Base-by-base conservation (phyloP, 1,284 basidiomycete genomes). In the Mycosarcoma mackinlayi region DNA sequence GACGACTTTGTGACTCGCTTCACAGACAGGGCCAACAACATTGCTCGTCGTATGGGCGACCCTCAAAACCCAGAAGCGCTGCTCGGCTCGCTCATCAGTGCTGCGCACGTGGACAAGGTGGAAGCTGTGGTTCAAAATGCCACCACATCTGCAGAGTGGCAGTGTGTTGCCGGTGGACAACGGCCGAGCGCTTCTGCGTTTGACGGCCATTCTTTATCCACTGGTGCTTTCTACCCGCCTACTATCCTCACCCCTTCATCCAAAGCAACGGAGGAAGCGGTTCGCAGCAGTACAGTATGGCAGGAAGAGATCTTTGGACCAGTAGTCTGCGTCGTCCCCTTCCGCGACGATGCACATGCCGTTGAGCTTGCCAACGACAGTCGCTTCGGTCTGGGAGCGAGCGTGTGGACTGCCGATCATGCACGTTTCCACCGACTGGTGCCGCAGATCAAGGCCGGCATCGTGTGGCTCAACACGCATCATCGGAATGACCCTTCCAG, bases 401-500 rank as follows among this genome's bases (percentile, higher is more conserved):
- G 89, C 8, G 86, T 93, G 35, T 93, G 91, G 91, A 92, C 91
- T 2, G 84, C 85, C 33, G 85, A 91, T 44, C 58, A 52, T 18
- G 41, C 63, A 1, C 57, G 63, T 3, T 53, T 51, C 52, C 51
- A 58, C 39, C 38, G 50, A 2, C 11, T 69, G 4, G 46, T 51
- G 4, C 39, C 40, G 13, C 19, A 38, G 9, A 47, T 69, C 42
- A 47, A 53, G 4, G 46, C 54, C 4, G 91, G 92, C 4, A 78
- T 93, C 27, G 89, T 90, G 39, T 93, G 91, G 92, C 87, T 93
- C 38, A 93, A 93, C 78, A 90, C 89, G 0, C 91, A 92, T 75
- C 91, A 93, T 77, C 87, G 91, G 44, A 93, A 93, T 76, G 91
- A 92, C 77, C 92, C 92, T 9, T 90, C 89, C 65, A 92, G 90